Evolutionary conservation across 352 stramenopile species (phyloP), one percentile per base, ranked within the genome.

Genomic region (Saprolegnia diclina): DNA sequence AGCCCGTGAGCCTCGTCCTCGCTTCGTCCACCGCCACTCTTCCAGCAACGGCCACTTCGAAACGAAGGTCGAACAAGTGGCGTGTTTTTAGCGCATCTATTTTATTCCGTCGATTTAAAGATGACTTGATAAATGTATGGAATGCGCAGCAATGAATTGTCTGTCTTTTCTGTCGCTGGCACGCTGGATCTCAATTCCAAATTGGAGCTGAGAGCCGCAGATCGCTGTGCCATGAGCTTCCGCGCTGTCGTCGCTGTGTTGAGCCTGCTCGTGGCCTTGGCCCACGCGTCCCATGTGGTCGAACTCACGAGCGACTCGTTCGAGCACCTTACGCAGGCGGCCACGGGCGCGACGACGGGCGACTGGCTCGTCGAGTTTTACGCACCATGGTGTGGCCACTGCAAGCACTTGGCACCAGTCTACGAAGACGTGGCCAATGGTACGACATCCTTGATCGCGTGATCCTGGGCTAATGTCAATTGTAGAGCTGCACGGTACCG

Each of bases 361-460:
- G 89, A 97, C 76, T 97, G 90, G 90, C 81, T 92, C 56, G 76
- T 94, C 56, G 76, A 94, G 71, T 92, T 94, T 70, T 92, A 92
- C 73, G 83, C 85, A 50, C 83, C 85, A 22, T 91, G 83, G 81
- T 93, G 81, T 73, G 76, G 73, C 11, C 81, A 88, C 69, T 88
- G 81, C 76, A 81, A 86, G 72, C 71, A 71, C 48, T 72, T 90
- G 5, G 74, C 67, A 48, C 82, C 86, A 3, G 73, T 89, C 16
- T 97, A 82, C 76, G 87, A 96, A 56, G 67, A 94, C 70, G 79
- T 97, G 26, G 89, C 90, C 16, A 71, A 71, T 71, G 26, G 22
- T 54, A 19, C 76, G 24, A 72, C 79, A 35, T 65, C 81, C 24
- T 71, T 54, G 2, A 54, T 5, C 21, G 22, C 18, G 38, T 55